Percentiles rank a stretch among this genome's conserved stretches.
Conservation (phyloP, 805 yeast genomes). For the Kazachstania psychrophila region DNA sequence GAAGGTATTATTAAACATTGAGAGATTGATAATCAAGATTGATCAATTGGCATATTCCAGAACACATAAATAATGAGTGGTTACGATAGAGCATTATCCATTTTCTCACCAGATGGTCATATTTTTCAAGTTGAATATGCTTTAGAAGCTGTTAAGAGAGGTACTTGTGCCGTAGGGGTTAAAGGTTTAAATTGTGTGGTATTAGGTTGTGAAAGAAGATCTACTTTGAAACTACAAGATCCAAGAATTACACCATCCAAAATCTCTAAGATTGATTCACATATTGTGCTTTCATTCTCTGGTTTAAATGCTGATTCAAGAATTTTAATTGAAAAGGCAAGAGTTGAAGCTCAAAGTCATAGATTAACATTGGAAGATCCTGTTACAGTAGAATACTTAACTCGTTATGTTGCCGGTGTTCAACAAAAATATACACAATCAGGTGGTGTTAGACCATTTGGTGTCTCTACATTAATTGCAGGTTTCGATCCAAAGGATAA, state of each 20-base stretch:
- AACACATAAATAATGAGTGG: conserved; percentile 67
- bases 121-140: conserved; percentile 99
- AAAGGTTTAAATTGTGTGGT: conserved; percentile 86
- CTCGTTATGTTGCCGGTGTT: conserved; percentile 93
- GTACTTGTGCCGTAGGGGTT: conserved; percentile 96
- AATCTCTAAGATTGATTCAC: conserved; percentile 84
- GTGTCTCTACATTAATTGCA: conserved; percentile 88
- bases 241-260: conserved; percentile 94
- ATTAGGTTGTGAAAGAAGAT: conserved; percentile 92
- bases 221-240: conserved; percentile 90
- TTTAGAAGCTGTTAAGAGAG: conserved; percentile 93
- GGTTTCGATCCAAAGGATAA: conserved; percentile 80
- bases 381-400: conserved; percentile 81
- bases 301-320: conserved; percentile 98
- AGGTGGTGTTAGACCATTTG: conserved; percentile 98
- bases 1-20: too few species aligned
- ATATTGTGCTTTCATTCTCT: conserved; percentile 87
- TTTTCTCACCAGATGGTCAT: conserved; percentile 98
- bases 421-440: conserved; percentile 95
- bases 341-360: conserved; percentile 94
- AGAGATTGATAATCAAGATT: too few species aligned
- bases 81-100: conserved; percentile 97
- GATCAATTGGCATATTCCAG: too few species aligned
- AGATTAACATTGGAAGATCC: conserved; percentile 91
- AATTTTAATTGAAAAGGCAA: conserved; percentile 85